A percentile compares a stretch with the other conserved stretches of the same genome.
Conservation (phyloP, 148 eudicot genomes). For the Silene latifolia region DNA sequence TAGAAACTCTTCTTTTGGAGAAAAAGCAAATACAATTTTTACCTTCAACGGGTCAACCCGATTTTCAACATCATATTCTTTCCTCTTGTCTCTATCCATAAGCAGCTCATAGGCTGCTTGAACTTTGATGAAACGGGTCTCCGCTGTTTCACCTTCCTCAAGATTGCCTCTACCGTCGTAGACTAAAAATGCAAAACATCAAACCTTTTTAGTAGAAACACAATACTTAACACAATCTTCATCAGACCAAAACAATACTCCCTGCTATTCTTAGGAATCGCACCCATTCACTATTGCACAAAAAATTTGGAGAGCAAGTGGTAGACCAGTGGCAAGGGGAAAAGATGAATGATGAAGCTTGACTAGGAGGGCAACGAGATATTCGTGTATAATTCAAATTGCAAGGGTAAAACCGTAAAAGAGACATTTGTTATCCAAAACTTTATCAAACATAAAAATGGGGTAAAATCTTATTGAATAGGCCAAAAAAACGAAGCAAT, state of each 20-base stretch:
- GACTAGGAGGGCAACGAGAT: too few relatives aligned
- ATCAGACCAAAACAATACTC: neutral
- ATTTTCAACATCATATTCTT: constrained; percentile 72
- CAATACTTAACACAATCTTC: neutral
- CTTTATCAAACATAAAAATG: too few relatives aligned
- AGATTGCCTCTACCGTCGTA: constrained; percentile 95
- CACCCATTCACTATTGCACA: neutral
- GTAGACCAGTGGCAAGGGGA: too few relatives aligned
- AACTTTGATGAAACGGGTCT: constrained; percentile 88
- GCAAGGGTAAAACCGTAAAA: too few relatives aligned
- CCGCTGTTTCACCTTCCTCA: constrained; percentile 95
- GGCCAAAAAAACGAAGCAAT: too few relatives aligned
- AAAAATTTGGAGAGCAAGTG: too few relatives aligned
- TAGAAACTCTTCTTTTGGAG: neutral
- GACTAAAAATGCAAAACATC: constrained; percentile 38
- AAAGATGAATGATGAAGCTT: too few relatives aligned
- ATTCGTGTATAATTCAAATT: too few relatives aligned
- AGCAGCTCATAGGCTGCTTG: constrained; percentile 99
- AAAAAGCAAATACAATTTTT: constrained; percentile 5
- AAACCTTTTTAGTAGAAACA: constrained; percentile 1
- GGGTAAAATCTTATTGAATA: too few relatives aligned
- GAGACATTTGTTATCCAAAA: too few relatives aligned
- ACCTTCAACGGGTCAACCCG: constrained; percentile 95
- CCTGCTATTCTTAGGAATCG: neutral
- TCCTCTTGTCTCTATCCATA: constrained; percentile 67